Evolutionary conservation across 2,329 filamentous ascomycete genomes (phyloP).

Genomic region (Helicocarpus griseus): DNA sequence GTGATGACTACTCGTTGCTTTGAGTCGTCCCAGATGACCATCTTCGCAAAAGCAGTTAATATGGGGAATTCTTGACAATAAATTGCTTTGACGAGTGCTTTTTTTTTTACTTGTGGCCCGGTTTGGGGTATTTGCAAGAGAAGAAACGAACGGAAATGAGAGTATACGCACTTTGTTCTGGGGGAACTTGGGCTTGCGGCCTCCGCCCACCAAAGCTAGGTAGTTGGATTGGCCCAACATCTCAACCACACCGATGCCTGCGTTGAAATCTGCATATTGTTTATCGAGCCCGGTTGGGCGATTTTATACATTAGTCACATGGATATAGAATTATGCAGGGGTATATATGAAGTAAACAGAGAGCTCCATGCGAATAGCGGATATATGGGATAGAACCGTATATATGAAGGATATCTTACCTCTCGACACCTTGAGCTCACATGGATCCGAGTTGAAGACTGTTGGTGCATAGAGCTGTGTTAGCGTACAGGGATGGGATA

Average conservation of each 20-base stretch:
- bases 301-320: not conserved
- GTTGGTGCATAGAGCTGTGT: conserved; percentile 6
- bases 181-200: conserved; percentile 73
- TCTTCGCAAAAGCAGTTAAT: conserved; percentile 21
- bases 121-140: too few species aligned
- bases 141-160: not conserved
- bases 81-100: too few species aligned
- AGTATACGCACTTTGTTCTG: conserved; percentile 62
- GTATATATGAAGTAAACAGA: not conserved
- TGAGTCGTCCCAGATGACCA: conserved; percentile 86
- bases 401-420: conserved; percentile 30
- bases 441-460: conserved; percentile 68
- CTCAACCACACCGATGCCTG: conserved; percentile 69
- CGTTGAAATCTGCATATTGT: conserved; percentile 56
- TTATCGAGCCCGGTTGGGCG: not conserved
- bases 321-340: not conserved
- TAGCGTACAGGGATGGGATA: not conserved
- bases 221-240: conserved; percentile 86
- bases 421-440: conserved; percentile 56
- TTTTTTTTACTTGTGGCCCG: too few species aligned
- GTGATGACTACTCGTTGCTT: conserved; percentile 65
- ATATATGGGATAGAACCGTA: not conserved
- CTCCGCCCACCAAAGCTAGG: conserved; percentile 80
- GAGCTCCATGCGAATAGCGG: not conserved
- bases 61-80: too few species aligned